Evolutionary conservation across 2,329 filamentous ascomycete genomes (phyloP), one percentile per base, ranked within the genome.

Genomic region (Microascus cirrosus): DNA sequence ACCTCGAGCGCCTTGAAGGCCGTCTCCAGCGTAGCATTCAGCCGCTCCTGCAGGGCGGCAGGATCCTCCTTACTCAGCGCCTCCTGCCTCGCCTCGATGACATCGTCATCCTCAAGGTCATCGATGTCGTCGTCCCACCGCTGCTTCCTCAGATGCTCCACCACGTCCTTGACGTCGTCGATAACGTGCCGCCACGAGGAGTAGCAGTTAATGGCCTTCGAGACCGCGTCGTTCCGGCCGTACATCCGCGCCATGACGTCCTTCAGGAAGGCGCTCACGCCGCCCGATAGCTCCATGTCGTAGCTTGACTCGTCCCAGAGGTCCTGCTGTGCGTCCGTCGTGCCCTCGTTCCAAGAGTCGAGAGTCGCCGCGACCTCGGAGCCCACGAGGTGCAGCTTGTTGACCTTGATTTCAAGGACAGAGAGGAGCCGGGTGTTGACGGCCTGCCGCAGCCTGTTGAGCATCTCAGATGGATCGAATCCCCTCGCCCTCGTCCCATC

Each of bases 81-180:
- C 42, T 79, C 78, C 63, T 90, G 85, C 36, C 85, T 79, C 20
- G 77, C 77, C 61, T 89, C 85, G 22, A 87, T 80, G 1, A 80
- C 82, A 57, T 87, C 78, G 61, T 92, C 87, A 60, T 90, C 86
- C 60, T 90, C 87, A 48, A 90, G 82, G 55, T 87, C 83, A 55
- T 87, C 83, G 32, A 85, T 77, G 60, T 89, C 86, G 58, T 89
- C 86, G 61, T 92, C 86, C 87, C 89, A 92, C 58, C 83, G 81
- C 62, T 86, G 83, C 53, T 81, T 80, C 60, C 77, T 81, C 63
- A 94, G 79, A 59, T 82, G 77, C 48, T 84, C 82, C 8, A 91
- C 79, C 3, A 86, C 76, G 20, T 76, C 74, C 51, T 78, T 79
- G 15, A 88, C 81, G 56, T 85, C 82, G 60, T 86, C 80, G n/a